phyloP scores from a whole-genome alignment of 352 stramenopile genomes.

The Paralagenidium karlingii region DNA sequence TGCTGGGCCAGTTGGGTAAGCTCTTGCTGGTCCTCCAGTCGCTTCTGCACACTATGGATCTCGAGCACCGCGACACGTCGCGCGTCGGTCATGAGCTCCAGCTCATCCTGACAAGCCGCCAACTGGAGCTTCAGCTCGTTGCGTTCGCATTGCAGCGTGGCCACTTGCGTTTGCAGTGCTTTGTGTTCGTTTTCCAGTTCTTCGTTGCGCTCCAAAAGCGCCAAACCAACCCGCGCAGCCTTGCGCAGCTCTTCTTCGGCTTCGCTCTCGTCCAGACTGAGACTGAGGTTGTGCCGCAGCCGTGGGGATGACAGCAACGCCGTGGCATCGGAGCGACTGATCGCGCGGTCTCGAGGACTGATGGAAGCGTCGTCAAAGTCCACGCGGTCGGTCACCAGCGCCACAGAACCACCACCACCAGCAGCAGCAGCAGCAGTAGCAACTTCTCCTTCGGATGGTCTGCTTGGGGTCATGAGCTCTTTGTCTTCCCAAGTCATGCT shows the following conservation, averaged over 20 bases:
- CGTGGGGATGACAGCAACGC: no score
- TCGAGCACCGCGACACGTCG: constrained; percentile 1
- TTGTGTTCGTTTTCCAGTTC: constrained; percentile 45
- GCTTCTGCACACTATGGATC: constrained; percentile 2
- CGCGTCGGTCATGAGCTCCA: constrained; percentile 22
- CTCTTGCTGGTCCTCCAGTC: constrained; percentile 2
- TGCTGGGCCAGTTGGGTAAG: constrained; percentile 1
- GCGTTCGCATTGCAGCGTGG: constrained; percentile 22
- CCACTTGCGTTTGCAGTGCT: constrained; percentile 43
- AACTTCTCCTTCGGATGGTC: no score
- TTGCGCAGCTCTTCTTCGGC: constrained; percentile 52
- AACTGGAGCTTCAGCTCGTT: constrained; percentile 40
- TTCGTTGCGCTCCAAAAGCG: constrained; percentile 61
- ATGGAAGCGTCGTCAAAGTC: no score
- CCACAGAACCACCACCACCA: no score
- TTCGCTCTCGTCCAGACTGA: no score
- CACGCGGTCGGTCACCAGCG: no score
- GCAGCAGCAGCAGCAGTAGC: no score
- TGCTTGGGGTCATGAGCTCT: no score
- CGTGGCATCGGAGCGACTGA: no score
- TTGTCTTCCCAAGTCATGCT: no score
- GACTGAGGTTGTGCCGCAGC: no score
- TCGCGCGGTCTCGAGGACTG: no score
- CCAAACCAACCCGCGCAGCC: constrained; percentile 50
- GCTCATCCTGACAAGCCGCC: constrained; percentile 14